phyloP scores from a whole-genome alignment of 441 rosid genomes.

The Kokia cookei region DNA sequence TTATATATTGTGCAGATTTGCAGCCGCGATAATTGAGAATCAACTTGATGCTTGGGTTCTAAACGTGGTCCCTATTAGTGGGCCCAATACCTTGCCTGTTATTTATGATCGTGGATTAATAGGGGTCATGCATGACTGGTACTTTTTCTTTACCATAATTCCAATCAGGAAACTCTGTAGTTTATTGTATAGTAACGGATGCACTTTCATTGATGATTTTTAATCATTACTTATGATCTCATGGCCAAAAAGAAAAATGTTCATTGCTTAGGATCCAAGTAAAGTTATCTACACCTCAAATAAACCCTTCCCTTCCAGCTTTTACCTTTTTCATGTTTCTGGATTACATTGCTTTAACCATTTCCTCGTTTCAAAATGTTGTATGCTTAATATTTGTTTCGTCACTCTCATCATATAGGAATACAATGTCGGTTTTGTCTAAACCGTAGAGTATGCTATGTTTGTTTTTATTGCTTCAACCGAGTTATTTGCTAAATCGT shows the following conservation, averaged over 20 bases:
- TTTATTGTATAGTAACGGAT: background rate
- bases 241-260: background rate
- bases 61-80: conserved; percentile 87
- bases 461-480: conserved; percentile 5
- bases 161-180: background rate
- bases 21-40: conserved; percentile 74
- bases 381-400: background rate
- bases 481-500: background rate
- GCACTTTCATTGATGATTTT: background rate
- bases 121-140: conserved; percentile 99
- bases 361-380: background rate
- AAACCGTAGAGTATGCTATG: background rate
- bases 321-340: background rate
- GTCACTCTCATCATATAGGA: background rate
- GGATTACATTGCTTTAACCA: background rate
- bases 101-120: conserved; percentile 94
- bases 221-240: conserved; percentile 1
- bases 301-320: background rate
- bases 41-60: conserved; percentile 84
- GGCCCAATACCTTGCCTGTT: conserved; percentile 91
- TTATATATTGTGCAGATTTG: conserved; percentile 55
- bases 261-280: background rate
- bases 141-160: conserved; percentile 18
- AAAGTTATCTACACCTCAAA: background rate
- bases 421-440: background rate